Evolutionary conservation across 2,329 filamentous ascomycete genomes (phyloP), one percentile per base, ranked within the genome.

Genomic region (Ceratocystis smalleyi): DNA sequence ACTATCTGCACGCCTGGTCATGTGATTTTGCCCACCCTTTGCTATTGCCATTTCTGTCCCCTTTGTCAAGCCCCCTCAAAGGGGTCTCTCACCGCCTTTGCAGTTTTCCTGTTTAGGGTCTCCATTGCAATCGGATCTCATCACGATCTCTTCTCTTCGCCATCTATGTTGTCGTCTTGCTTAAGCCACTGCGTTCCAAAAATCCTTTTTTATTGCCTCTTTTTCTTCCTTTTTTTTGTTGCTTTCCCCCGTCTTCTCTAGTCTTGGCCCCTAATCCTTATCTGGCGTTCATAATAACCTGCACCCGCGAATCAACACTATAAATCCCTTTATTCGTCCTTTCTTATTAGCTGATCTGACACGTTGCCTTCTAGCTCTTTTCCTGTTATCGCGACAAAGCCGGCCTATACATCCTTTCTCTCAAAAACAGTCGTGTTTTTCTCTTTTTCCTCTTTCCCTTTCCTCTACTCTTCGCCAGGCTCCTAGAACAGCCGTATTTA

Each of bases 51-150:
- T 43, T 15, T 61, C 43, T 43, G 40, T 27, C n/a, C 30, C 17
- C 30, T 22, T 19, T 27, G 59, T 10, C 10, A 12, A 15, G 59
- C 59, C 43, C 45, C 40, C 40, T 49, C 35, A 45, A 3, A 43
- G 10, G n/a, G 30, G 22, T 17, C 47, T 30, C 59, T 70, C 68
- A 69, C 69, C 66, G 70, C 70, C 70, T 71, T 70, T 70, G 69
- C 67, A 69, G 67, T 65, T 67, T 40, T 63, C 47, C 55, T 61
- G 43, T 55, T 64, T 54, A 45, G 61, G 61, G 51, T 32, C 61
- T 51, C 19, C 59, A 59, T 54, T 54, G 40, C 24, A 60, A 19
- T 63, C 45, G 40, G 43, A 5, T 43, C 27, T 63, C 24, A 32
- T 43, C 22, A 43, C 27, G 8, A 6, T 66, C 40, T 24, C 60